Base-by-base conservation (phyloP, 768 basidiomycete genomes). In the Auricularia heimuer region DNA sequence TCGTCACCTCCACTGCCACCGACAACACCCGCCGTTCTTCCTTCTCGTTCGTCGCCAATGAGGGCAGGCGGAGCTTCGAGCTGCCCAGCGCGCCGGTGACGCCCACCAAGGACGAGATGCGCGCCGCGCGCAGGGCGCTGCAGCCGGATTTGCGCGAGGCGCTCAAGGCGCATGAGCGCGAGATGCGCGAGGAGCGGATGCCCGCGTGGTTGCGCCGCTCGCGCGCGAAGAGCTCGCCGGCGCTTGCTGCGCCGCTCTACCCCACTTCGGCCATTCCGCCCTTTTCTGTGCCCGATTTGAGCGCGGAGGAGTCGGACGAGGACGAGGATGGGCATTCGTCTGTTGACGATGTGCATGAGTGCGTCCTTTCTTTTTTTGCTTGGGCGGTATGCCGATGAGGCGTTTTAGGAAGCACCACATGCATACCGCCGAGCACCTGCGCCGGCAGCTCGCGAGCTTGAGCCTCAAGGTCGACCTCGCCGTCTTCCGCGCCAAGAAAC, bases 401-500 rank as follows among this genome's bases (percentile, higher is more conserved):
- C n/a, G n/a, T n/a, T n/a, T 6, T 6, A 51, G 21, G 3, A 21
- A 51, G 47, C 21, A 21, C 10, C 14, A 21, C 8, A 10, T 21
- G 47, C 47, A 60, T 33, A 29, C 14, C 2, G 29, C 24, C 54
- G 18, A 54, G 18, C 54, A 54, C 24, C 11, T 29, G 29, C 12
- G 12, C 24, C 56, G 56, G 16, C 24, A 60, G 34, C 56, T 60
- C 8, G 56, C 56, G 56, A 60, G 56, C 56, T 0, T 60, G 16
- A 33, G 29, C 29, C 29, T 60, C 24, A 60, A 60, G 56, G 56
- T 60, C 29, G 56, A 60, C 34, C 29, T 60, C 24, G 56, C 56
- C 29, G 29, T 60, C 29, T 60, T 60, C 56, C 56, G 56, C 56
- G 56, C 56, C 56, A 60, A 60, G 56, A 60, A 60, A 4, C 56